Percentiles rank a stretch among this genome's conserved stretches.
phyloP scores from a whole-genome alignment of 140 eudicot genomes.

The Stevia rebaudiana region DNA sequence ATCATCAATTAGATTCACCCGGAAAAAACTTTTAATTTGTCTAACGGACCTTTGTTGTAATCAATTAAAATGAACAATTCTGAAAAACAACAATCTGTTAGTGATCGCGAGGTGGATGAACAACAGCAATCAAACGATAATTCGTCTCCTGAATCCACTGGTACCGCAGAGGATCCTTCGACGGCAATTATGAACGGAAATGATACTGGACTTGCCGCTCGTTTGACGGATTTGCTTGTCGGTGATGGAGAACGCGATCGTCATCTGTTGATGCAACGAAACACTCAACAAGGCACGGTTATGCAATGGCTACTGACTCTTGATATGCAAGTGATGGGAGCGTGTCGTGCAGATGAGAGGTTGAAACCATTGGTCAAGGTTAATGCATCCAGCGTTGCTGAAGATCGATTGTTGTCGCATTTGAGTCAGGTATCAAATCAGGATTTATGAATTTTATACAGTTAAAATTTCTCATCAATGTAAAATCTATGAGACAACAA shows the following conservation, averaged over 20 bases:
- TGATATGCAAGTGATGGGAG: constrained; percentile 89
- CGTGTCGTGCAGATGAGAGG: constrained; percentile 91
- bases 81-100: constrained; percentile 33
- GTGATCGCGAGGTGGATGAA: constrained; percentile 31
- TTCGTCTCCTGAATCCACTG: constrained; percentile 11
- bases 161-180: constrained; percentile 17
- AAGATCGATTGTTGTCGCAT: constrained; percentile 67
- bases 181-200: constrained; percentile 12
- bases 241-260: constrained; percentile 44
- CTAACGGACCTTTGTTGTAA: neutral
- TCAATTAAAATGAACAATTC: constrained; percentile 35
- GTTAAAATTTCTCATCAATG: too few relatives aligned
- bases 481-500: too few relatives aligned
- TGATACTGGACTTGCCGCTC: constrained; percentile 32
- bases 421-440: constrained; percentile 52
- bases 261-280: constrained; percentile 51
- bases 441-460: neutral
- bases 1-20: neutral
- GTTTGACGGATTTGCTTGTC: constrained; percentile 39
- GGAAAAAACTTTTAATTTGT: constrained; percentile 5
- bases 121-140: constrained; percentile 18
- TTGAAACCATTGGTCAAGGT: constrained; percentile 74
- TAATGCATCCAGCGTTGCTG: constrained; percentile 56
- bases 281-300: constrained; percentile 42
- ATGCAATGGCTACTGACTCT: constrained; percentile 63